Conservation (phyloP, 768 basidiomycete species). For the Fomitopsis pulvina region DNA sequence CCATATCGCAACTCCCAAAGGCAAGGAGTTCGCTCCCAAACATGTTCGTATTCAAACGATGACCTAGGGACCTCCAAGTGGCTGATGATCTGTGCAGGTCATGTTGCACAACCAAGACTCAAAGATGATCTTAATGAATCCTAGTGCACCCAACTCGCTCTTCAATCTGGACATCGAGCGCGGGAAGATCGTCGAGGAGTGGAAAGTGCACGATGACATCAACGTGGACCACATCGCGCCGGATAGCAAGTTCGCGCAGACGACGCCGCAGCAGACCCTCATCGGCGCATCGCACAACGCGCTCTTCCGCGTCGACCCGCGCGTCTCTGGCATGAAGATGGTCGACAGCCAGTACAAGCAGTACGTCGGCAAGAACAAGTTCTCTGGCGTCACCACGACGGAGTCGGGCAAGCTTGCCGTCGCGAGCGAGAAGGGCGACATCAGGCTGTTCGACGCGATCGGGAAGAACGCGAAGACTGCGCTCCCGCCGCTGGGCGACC, state of each 20-base stretch:
- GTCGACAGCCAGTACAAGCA: conserved; percentile 96
- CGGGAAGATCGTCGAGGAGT: conserved; percentile 96
- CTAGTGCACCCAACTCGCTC: conserved; percentile 70
- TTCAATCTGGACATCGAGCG: conserved; percentile 90
- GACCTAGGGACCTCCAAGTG: background rate
- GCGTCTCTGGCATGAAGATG: conserved; percentile 85
- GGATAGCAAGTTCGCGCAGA: conserved; percentile 91
- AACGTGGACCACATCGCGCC: conserved; percentile 87
- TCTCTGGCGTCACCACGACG: conserved; percentile 89
- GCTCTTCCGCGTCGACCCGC: conserved; percentile 96
- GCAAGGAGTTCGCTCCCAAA: conserved; percentile 78
- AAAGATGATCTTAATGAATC: conserved; percentile 91
- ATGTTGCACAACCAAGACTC: conserved; percentile 97
- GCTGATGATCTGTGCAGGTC: conserved; percentile 42
- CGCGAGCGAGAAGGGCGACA: conserved; percentile 94
- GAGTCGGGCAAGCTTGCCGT: conserved; percentile 83
- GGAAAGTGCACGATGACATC: conserved; percentile 92
- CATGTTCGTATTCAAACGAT: conserved; percentile 47
- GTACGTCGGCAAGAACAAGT: conserved; percentile 91
- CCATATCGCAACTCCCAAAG: conserved; percentile 72
- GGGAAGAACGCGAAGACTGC: conserved; percentile 99
- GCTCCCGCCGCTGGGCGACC: conserved; percentile 89
- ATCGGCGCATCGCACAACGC: conserved; percentile 93
- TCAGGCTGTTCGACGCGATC: conserved; percentile 89
- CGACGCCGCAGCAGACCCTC: conserved; percentile 86